Conservation (phyloP, 352 stramenopile species). For the Phytophthora pini region DNA sequence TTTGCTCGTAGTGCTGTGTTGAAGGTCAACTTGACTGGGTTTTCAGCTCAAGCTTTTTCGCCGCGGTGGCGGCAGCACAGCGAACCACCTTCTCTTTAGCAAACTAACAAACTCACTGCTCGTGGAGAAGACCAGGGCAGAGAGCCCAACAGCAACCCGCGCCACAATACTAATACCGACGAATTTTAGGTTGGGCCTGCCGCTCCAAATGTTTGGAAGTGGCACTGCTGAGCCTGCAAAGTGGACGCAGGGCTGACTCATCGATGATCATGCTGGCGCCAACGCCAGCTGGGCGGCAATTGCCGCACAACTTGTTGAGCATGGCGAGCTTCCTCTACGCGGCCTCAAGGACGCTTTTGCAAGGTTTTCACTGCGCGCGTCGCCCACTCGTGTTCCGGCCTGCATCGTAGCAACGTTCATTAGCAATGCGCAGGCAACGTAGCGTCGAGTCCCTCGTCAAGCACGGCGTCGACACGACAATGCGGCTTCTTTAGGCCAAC, state of each 20-base stretch:
- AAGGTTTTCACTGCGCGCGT: not conserved
- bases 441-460: slow-evolving; percentile 13
- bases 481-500: slow-evolving; percentile 7
- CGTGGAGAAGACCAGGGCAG: not conserved
- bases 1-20: not conserved
- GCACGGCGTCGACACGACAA: slow-evolving; percentile 2
- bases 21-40: too few species aligned
- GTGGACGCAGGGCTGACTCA: slow-evolving; percentile 5
- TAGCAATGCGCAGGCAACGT: slow-evolving; percentile 12
- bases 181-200: not conserved
- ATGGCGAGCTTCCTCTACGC: slow-evolving; percentile 7
- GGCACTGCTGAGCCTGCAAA: not conserved
- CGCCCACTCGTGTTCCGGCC: slow-evolving; percentile 13
- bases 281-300: slow-evolving; percentile 9
- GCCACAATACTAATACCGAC: not conserved
- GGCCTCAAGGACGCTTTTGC: not conserved
- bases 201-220: not conserved
- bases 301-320: slow-evolving; percentile 4
- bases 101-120: slow-evolving; percentile 3
- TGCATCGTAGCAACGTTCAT: slow-evolving; percentile 10
- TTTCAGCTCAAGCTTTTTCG: too few species aligned
- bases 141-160: not conserved
- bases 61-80: too few species aligned
- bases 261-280: slow-evolving; percentile 4
- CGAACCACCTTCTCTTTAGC: not conserved